These are phyloP conservation scores for Spathaspora sp. DNA, from an alignment of 1,139 yeast genomes.

Conservation along the genomic window DNA sequence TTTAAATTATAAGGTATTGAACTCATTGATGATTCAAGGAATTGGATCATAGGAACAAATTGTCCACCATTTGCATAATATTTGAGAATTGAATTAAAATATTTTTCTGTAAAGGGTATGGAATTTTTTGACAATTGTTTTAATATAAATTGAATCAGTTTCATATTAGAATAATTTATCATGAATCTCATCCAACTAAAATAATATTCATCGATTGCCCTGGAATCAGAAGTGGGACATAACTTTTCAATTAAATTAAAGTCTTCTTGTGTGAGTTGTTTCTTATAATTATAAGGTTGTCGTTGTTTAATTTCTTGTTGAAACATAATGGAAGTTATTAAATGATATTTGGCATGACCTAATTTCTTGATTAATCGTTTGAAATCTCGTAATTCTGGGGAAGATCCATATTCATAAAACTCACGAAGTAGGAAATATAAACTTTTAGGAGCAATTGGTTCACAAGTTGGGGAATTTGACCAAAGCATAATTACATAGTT, in stretches of 20 bases:
- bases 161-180: conserved; percentile 18
- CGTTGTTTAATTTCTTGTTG: conserved; percentile 24
- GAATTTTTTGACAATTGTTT: conserved; percentile 19
- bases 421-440: conserved; percentile 30
- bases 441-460: conserved; percentile 26
- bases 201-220: conserved; percentile 14
- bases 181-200: conserved; percentile 15
- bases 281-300: conserved; percentile 25
- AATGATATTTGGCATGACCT: conserved; percentile 22
- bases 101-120: conserved; percentile 2
- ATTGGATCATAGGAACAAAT: conserved; percentile 14
- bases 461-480: conserved; percentile 24
- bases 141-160: conserved; percentile 25
- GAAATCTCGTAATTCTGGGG: conserved; percentile 25
- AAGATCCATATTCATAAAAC: conserved; percentile 30
- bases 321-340: conserved; percentile 23
- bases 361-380: conserved; percentile 21
- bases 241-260: conserved; percentile 13
- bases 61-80: conserved; percentile 11
- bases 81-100: conserved; percentile 18
- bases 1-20: conserved; percentile 19
- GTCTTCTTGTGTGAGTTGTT: conserved; percentile 26
- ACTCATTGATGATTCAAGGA: conserved; percentile 11
- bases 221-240: conserved; percentile 6
- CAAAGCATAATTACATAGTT: conserved; percentile 28